Base-by-base conservation (phyloP, 257 asterid species). In the Solanum okadae region DNA sequence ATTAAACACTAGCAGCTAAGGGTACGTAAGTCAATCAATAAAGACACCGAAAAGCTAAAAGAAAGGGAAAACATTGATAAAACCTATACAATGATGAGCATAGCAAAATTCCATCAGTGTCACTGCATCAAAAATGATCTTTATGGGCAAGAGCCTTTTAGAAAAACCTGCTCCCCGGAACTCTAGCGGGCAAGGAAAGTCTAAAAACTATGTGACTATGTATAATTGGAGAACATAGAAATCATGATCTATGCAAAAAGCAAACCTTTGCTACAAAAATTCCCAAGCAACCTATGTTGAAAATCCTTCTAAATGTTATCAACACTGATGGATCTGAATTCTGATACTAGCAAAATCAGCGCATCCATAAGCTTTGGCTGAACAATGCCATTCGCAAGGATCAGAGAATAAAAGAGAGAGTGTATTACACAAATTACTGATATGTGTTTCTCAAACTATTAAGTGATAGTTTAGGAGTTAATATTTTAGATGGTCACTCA, bases 31-130 rank as follows among this genome's bases (percentile, higher is more conserved):
- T 84, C 86, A 38, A 88, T 56, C 65, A 56, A 20, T 61, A 42
- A 68, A 83, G 67, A 71, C 87, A 71, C 73, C 9, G 5, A 72
- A 77, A 10, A 23, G 65, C 68, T 13, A 67, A 77, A 44, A 87
- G 82, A 70, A 40, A 29, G n/a, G 37, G 37, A 70, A 35, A 86
- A 86, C 84, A 72, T 35, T 38, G 85, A 79, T 46, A 79, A 88
- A 59, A 84, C 90, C 82, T 91, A 88, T 92, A 93, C 93, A 93
- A 86, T 86, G 88, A 86, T 86, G 67, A 89, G 86, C 90, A 86
- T 59, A 52, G 91, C 90, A 92, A 89, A 90, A 87, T 88, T 88
- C 88, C 90, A 86, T 86, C 59, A 49, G 22, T 46, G 20, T 46
- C 56, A 46, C 56, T 46, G 6, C 56, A 46, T 46, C 56, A 46